Evolutionary conservation across 106 monocot species (phyloP), one percentile per base, ranked within the genome.

Genomic region (Iris macrosiphon): DNA sequence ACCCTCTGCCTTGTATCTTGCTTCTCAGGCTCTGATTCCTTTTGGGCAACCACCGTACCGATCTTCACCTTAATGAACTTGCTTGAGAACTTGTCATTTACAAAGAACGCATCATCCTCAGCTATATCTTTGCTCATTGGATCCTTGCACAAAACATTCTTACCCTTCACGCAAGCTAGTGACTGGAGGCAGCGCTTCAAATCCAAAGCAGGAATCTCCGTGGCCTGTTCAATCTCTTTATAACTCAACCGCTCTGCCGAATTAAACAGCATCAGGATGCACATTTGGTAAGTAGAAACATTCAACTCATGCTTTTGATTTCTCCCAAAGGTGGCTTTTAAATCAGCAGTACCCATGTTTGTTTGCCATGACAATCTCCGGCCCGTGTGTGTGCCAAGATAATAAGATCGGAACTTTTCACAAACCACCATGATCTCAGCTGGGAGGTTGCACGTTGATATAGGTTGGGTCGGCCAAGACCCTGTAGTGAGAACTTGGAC

Each of bases 271-370:
- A 94, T 88, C 11, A 94, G 72, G 23, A 94, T 68, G 44, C 94
- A 94, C 94, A 94, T 94, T 59, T 94, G 94, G 37, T 94, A 84
- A 11, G 94, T 94, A 0, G 94, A 94, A 25, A 94, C 85, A 57
- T 80, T 87, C 21, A 87, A 74, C 70, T 87, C 86, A 27, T 87
- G 86, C 70, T 77, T 77, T 72, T 86, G 80, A 33, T 70, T 69
- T 43, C 68, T 80, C 9, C 63, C 77, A 63, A 94, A 94, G 20
- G 67, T 79, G 4, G 84, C 86, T 40, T 81, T 88, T 35, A 35
- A n/a, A 57, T 84, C 83, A 13, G 83, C 83, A 16, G 83, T 71
- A 17, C 83, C 83, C 78, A 84, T 84, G 40, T 62, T 84, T 13
- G 83, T 84, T 62, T 78, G 83, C 83, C 83, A 84, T 39, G 78